phyloP scores from a whole-genome alignment of 2,329 filamentous ascomycete genomes.

The Botryotinia globosa region DNA sequence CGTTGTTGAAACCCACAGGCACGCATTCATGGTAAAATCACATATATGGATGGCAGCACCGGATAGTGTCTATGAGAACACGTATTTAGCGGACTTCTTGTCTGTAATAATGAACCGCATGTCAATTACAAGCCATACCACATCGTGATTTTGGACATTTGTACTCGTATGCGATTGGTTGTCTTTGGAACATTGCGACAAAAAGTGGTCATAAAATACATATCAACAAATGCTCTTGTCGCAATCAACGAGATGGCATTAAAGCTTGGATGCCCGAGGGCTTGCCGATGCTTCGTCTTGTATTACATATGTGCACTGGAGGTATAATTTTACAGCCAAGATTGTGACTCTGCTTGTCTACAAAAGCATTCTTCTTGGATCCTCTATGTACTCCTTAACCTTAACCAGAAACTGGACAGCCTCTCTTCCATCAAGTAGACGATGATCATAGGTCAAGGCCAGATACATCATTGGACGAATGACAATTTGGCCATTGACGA shows the following conservation, averaged over 20 bases:
- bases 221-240: not conserved
- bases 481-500: constrained; percentile 88
- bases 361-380: constrained; percentile 87
- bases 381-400: constrained; percentile 97
- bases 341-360: constrained; percentile 25
- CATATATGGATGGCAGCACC: not conserved
- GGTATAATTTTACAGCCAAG: constrained; percentile 15
- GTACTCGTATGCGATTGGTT: not conserved
- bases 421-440: constrained; percentile 90
- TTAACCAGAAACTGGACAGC: constrained; percentile 95
- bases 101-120: not conserved
- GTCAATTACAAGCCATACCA: not conserved
- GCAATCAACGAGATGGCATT: not conserved
- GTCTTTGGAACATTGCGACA: not conserved
- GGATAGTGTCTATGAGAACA: not conserved
- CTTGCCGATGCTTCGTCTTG: constrained; percentile 3
- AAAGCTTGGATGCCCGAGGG: not conserved
- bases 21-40: not conserved
- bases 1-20: not conserved
- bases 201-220: not conserved
- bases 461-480: constrained; percentile 99
- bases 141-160: not conserved
- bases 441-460: constrained; percentile 95
- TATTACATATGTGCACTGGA: constrained; percentile 18
- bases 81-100: not conserved